Evolutionary conservation across 768 basidiomycete genomes (phyloP).

Genomic region (Macrolepiota albuminosa): DNA sequence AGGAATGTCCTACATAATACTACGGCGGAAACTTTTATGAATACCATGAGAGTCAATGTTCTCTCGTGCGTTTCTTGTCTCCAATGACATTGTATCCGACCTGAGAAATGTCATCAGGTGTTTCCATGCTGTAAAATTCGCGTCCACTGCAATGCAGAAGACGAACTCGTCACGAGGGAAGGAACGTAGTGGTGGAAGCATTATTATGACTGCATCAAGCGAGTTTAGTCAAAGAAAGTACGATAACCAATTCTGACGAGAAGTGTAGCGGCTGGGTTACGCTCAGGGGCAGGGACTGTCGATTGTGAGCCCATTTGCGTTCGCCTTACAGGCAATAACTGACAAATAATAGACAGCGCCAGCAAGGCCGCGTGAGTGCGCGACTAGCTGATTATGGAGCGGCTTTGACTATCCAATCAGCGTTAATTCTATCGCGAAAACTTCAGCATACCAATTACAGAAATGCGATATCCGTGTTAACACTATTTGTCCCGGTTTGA

Average conservation of each 20-base stretch:
- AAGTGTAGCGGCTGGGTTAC: slow-evolving; percentile 67
- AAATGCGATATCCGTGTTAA: slow-evolving; percentile 86
- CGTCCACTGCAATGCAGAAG: slow-evolving; percentile 74
- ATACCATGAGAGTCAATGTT: slow-evolving; percentile 72
- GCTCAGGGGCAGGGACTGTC: slow-evolving; percentile 75
- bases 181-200: slow-evolving; percentile 66
- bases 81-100: not conserved
- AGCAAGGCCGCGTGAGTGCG: slow-evolving; percentile 83
- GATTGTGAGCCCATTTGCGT: slow-evolving; percentile 57
- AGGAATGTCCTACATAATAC: slow-evolving; percentile 42
- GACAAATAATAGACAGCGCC: slow-evolving; percentile 62
- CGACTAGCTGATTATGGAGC: not conserved
- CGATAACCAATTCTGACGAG: not conserved
- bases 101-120: slow-evolving; percentile 42
- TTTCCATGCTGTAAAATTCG: slow-evolving; percentile 87
- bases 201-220: slow-evolving; percentile 86
- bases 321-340: not conserved
- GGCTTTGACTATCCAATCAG: slow-evolving; percentile 28
- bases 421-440: slow-evolving; percentile 86
- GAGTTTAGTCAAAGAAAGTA: slow-evolving; percentile 17
- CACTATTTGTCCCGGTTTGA: slow-evolving; percentile 85
- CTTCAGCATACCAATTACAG: slow-evolving; percentile 72
- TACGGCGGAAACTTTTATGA: slow-evolving; percentile 63
- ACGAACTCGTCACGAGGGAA: slow-evolving; percentile 67
- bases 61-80: slow-evolving; percentile 37